phyloP scores from a whole-genome alignment of 2,329 filamentous ascomycete species.

The Lasiodiplodia hormozganensis region DNA sequence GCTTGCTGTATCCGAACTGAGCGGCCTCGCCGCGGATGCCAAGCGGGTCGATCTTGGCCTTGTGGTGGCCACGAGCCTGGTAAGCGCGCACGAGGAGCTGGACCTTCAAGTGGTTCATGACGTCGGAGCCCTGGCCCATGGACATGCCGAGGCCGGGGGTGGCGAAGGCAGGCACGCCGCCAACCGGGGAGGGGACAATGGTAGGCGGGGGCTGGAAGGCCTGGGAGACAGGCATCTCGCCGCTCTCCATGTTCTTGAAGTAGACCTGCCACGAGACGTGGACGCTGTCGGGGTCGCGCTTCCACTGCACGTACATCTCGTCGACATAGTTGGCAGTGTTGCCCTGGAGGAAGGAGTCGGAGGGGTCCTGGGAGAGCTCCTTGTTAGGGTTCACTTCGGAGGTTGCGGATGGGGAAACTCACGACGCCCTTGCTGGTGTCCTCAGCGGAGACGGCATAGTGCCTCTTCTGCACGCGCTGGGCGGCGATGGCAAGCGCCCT shows the following conservation, averaged over 20 bases:
- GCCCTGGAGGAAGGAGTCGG: slow-evolving; percentile 94
- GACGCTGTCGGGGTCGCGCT: slow-evolving; percentile 88
- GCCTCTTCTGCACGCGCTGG: slow-evolving; percentile 56
- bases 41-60: slow-evolving; percentile 95
- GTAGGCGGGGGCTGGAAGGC: slow-evolving; percentile 96
- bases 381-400: slow-evolving; percentile 37
- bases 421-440: slow-evolving; percentile 68
- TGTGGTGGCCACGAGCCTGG: slow-evolving; percentile 97
- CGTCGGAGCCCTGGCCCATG: slow-evolving; percentile 75
- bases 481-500: slow-evolving; percentile 53
- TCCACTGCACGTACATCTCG: slow-evolving; percentile 99
- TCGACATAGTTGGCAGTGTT: slow-evolving; percentile 99
- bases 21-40: slow-evolving; percentile 87
- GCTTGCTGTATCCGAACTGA: slow-evolving; percentile 84
- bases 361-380: slow-evolving; percentile 68
- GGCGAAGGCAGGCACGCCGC: slow-evolving; percentile 74
- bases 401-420: slow-evolving; percentile 44
- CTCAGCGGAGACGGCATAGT: slow-evolving; percentile 66
- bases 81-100: slow-evolving; percentile 97
- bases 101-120: slow-evolving; percentile 97
- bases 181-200: slow-evolving; percentile 81
- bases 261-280: slow-evolving; percentile 99
- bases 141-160: slow-evolving; percentile 72
- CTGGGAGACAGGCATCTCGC: slow-evolving; percentile 96
- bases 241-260: slow-evolving; percentile 99